Base-by-base conservation (phyloP, 306 rosid species). In the Begonia fuchsioides region DNA sequence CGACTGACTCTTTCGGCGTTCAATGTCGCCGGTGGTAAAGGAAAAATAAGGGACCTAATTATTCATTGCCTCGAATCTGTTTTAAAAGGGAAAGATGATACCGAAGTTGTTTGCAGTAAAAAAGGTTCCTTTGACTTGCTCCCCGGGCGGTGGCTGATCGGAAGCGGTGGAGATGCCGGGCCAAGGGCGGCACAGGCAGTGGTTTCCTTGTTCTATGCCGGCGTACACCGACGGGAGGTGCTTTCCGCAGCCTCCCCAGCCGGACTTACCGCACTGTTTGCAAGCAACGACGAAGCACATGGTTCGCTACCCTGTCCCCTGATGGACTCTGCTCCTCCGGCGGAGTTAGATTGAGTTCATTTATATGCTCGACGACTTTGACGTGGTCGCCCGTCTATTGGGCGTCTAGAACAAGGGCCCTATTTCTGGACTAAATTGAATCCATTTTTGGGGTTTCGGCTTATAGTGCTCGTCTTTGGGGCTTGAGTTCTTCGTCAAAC, bases 121-220 rank as follows among this genome's bases (percentile, higher is more conserved):
- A 13, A 54, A 2, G 32, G 32, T 7, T 20, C 32, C 32, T 20
- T 20, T 20, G 32, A 3, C 32, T 20, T 20, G 2, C 32, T 20
- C 58, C 1, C 12, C 55, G 0, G 46, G 10, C 0, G 46, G 11
- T 26, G 71, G 49, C 52, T 60, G 55, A 9, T 43, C 13, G 1
- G 32, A 16, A 5, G 12, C 43, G 0, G n/a, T 32, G 1, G 76
- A 57, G 38, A 79, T 65, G 11, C 88, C 94, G n/a, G 85, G 94
- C 90, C 94, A 83, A 0, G 83, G 49, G 49, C 78, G 76, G 65
- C 90, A 83, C 73, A 60, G 65, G 71, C 90, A 79, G 14, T 63
- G 94, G 64, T 72, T 79, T 9, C 80, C 88, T 40, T 74, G 39
- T 2, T 83, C 78, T 3, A 83, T 83, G 67, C 69, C 55, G 5